phyloP scores from a whole-genome alignment of 139 green algal genomes.

The Spirogloea muscicola region DNA sequence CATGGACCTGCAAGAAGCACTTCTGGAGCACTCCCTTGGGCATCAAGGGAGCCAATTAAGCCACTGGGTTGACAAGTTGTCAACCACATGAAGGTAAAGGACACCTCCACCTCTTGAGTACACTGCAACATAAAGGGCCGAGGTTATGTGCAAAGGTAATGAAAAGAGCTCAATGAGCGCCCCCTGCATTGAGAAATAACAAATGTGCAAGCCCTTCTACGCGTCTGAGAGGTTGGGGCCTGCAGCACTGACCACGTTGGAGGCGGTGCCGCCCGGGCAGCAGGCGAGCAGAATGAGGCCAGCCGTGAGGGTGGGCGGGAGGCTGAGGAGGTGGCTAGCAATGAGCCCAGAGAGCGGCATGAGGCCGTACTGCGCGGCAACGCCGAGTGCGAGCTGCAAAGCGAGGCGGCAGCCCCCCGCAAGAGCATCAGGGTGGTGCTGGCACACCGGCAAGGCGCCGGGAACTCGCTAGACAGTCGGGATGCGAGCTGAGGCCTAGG shows the following conservation, averaged over 20 bases:
- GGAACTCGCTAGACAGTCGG: neutral
- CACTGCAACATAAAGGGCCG: neutral
- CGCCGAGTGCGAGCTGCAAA: conserved; percentile 57
- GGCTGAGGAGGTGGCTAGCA: conserved; percentile 49
- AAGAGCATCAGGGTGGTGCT: no score
- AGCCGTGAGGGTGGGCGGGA: conserved; percentile 56
- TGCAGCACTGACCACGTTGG: conserved; percentile 64
- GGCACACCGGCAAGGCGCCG: no score
- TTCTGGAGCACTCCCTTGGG: neutral
- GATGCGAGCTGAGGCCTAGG: neutral
- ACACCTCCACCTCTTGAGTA: neutral
- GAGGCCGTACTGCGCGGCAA: conserved; percentile 70
- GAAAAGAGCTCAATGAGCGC: neutral
- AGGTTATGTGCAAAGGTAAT: neutral
- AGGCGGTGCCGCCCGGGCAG: conserved; percentile 70
- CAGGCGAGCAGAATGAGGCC: conserved; percentile 75
- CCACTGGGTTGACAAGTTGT: neutral
- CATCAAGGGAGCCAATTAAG: neutral
- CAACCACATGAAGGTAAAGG: neutral
- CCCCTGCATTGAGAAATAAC: neutral
- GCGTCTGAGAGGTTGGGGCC: neutral
- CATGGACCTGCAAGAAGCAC: neutral
- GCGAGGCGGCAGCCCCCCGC: no score
- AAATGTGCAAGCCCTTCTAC: neutral
- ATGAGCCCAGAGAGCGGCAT: conserved; percentile 67